Base-by-base conservation (phyloP, 331 rosid species). In the Acacia pycnantha region DNA sequence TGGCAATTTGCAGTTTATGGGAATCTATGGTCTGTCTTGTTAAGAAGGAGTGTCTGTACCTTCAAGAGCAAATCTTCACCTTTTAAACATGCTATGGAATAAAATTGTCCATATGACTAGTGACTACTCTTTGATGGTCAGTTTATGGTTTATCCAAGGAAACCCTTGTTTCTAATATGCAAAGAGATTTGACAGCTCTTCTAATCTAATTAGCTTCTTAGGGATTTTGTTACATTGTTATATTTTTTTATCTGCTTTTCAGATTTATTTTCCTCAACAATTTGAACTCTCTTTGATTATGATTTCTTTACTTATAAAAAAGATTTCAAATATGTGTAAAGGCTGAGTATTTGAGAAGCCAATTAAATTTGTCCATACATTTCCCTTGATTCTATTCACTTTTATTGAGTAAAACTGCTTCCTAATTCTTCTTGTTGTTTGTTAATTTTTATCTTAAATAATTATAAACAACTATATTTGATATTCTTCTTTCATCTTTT, bases 361-460 rank as follows among this genome's bases (percentile, higher is more conserved):
- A 53, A 69, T 21, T 22, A 69, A 54, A 75, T 40, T 44, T 69
- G 77, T 27, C 61, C 43, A 33, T 78, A 29, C 50, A 19, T 62
- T 33, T 26, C 54, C 33, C 71, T 79, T 72, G 70, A 58, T 69
- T 44, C 70, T 69, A 74, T 81, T 74, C 77, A 33, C 82, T 73
- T 41, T 35, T 26, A 68, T 46, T 18, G 21, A 37, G 77, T 70
- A 76, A n/a, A 58, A 43, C 78, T 61, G 67, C 64, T 69, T 77
- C 75, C 62, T 51, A 69, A 7, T 66, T 77, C 14, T 35, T 47
- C 14, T 35, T 47, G 11, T 40, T 33, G 3, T 33, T 33, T 8
- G 2, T 54, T 33, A 33, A 24, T 29, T 22, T 56, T 67, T 67
- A 3, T 8, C 16, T 59, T 62, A 1, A 16, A 14, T 46, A 44